Conservation (phyloP, 2,329 filamentous ascomycete species). For the Chaetothyriales sp. region DNA sequence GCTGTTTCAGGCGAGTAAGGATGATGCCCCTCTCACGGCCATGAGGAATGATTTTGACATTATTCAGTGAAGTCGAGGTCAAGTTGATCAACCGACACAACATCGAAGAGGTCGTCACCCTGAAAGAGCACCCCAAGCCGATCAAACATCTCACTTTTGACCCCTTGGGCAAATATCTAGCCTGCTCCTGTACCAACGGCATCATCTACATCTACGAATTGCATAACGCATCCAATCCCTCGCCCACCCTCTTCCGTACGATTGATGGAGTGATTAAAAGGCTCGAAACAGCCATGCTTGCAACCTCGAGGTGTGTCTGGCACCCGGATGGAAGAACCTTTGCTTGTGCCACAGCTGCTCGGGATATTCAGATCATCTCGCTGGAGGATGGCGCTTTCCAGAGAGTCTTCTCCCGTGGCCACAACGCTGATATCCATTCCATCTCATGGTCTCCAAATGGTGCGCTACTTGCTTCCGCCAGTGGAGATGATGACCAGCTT, state of each 20-base stretch:
- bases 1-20: slow-evolving; percentile 84
- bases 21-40: background rate
- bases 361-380: slow-evolving; percentile 78
- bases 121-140: slow-evolving; percentile 72
- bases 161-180: slow-evolving; percentile 55
- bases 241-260: slow-evolving; percentile 66
- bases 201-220: slow-evolving; percentile 64
- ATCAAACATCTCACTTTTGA: slow-evolving; percentile 89
- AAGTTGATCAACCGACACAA: slow-evolving; percentile 76
- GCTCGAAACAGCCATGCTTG: slow-evolving; percentile 61
- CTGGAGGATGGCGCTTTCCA: slow-evolving; percentile 80
- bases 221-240: slow-evolving; percentile 21
- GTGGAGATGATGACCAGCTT: slow-evolving; percentile 35
- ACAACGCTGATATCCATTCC: slow-evolving; percentile 71
- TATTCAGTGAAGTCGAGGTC: slow-evolving; percentile 58
- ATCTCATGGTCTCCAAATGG: slow-evolving; percentile 91
- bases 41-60: background rate
- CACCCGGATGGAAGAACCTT: slow-evolving; percentile 91
- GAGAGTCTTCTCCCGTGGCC: slow-evolving; percentile 59
- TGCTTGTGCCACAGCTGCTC: slow-evolving; percentile 64
- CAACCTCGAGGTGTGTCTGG: slow-evolving; percentile 64
- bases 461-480: slow-evolving; percentile 57
- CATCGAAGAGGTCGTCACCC: slow-evolving; percentile 56
- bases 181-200: slow-evolving; percentile 78
- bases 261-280: slow-evolving; percentile 73